Evolutionary conservation across 305 asterid species (phyloP), one percentile per base, ranked within the genome.

Genomic region (Ilex paraguariensis): DNA sequence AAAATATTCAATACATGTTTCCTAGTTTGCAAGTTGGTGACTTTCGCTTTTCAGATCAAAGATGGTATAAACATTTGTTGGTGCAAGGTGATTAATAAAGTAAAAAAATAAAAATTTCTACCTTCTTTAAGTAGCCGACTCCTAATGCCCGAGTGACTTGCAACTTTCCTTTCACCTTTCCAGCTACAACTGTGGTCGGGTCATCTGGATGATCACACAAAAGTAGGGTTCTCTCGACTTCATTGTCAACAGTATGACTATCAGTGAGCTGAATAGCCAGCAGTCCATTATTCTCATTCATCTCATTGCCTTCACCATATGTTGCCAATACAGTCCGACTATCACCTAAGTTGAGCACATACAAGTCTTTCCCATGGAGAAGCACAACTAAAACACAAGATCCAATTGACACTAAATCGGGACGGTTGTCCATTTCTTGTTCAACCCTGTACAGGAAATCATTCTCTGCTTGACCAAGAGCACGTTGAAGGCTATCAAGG

Each of bases 401-500:
- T 44, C 98, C 98, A 49, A 92, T 78, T 0, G 96, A 87, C 6
- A 89, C 98, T 54, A 92, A 65, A 76, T 92, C 91, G 7, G 96
- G 98, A 2, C 98, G 92, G 28, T 84, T 95, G 32, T 92, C 97
- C 98, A 92, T 92, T 87, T 92, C 98, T 39, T 75, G 91, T 48
- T 92, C 98, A 33, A 92, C 97, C 98, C 85, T 90, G 79, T 75
- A 82, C 44, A 92, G 85, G 69, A 89, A 89, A 53, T 88, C 98
- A 10, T 53, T 70, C 76, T 92, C 98, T 7, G 98, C 87, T 71
- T 80, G 95, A 70, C 30, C 31, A 31, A 92, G 72, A 45, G 98
- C 96, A 30, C 73, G 76, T 33, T 87, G 87, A 62, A 89, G 83
- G 78, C 95, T 80, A 56, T 61, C 67, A 4, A 87, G 87, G 48